phyloP scores from a whole-genome alignment of 2,329 filamentous ascomycete species.

The Diaporthe citriasiana region DNA sequence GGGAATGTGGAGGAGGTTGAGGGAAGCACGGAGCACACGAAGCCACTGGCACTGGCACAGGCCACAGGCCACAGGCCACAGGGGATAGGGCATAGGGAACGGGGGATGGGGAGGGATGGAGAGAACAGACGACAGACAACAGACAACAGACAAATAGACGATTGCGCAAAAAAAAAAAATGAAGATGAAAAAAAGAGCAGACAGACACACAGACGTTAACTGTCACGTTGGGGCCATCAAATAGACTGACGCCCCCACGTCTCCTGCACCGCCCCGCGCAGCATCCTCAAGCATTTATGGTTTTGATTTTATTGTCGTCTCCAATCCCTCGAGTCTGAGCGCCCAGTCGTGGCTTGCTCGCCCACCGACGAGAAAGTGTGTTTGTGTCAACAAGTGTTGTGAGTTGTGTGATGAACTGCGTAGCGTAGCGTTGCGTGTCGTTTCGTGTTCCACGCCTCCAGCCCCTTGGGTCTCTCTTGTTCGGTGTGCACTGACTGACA shows the following conservation, averaged over 20 bases:
- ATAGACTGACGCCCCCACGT: conserved; percentile 20
- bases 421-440: not conserved
- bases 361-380: not conserved
- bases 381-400: conserved; percentile 11
- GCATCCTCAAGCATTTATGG: conserved; percentile 14
- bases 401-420: not conserved
- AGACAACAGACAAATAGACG: not conserved
- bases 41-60: no score
- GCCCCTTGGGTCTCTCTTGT: conserved; percentile 20
- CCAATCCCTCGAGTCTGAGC: conserved; percentile 7
- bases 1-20: not conserved
- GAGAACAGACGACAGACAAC: not conserved
- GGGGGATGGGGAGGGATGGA: not conserved
- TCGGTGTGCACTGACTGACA: conserved; percentile 10
- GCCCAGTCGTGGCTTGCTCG: conserved; percentile 35
- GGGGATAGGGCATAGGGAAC: not conserved
- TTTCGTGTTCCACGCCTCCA: conserved; percentile 4
- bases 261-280: conserved; percentile 26
- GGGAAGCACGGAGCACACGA: not conserved
- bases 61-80: not conserved
- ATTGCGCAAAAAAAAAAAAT: no score
- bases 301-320: conserved; percentile 28
- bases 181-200: no score
- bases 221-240: conserved; percentile 19
- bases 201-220: conserved; percentile 19